Percentiles rank a stretch among this genome's conserved stretches.
Conservation (phyloP, 768 basidiomycete genomes). For the Tulasnella sp. region DNA sequence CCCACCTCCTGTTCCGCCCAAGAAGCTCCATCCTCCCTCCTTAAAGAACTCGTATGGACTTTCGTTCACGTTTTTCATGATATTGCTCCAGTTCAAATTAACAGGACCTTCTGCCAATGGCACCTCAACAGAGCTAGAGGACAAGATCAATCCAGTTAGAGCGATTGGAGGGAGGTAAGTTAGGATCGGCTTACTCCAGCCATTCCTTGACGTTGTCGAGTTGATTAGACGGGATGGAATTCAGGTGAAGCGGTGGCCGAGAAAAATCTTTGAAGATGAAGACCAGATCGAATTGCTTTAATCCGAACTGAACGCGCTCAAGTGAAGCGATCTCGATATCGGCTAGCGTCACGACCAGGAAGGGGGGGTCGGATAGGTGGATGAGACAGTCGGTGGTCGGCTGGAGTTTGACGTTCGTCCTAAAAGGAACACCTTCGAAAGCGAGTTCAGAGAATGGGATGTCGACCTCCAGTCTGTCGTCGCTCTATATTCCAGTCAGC, state of each 20-base stretch:
- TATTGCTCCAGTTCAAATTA: constrained; percentile 95
- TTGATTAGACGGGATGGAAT: constrained; percentile 81
- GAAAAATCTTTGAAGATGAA: constrained; percentile 95
- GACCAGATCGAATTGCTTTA: constrained; percentile 97
- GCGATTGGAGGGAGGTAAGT: neutral
- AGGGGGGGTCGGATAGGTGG: constrained; percentile 88
- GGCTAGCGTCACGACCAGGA: constrained; percentile 85
- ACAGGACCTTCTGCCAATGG: constrained; percentile 91
- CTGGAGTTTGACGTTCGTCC: constrained; percentile 86
- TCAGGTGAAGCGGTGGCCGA: constrained; percentile 85
- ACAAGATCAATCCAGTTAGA: neutral
- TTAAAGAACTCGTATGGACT: constrained; percentile 93
- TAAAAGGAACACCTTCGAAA: constrained; percentile 93
- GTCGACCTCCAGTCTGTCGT: constrained; percentile 84
- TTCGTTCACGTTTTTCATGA: constrained; percentile 98
- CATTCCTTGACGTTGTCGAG: constrained; percentile 98
- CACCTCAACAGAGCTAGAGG: constrained; percentile 83
- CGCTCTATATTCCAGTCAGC: constrained; percentile 40
- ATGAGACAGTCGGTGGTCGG: constrained; percentile 96
- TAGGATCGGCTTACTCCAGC: constrained; percentile 68
- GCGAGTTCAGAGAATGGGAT: constrained; percentile 95
- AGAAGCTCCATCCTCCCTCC: constrained; percentile 90
- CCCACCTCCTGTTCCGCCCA: constrained; percentile 49
- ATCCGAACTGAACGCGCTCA: constrained; percentile 90
- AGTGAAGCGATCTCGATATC: constrained; percentile 96